Base-by-base conservation (phyloP, 169 alveolate species). In the Plasmodium sp. region DNA sequence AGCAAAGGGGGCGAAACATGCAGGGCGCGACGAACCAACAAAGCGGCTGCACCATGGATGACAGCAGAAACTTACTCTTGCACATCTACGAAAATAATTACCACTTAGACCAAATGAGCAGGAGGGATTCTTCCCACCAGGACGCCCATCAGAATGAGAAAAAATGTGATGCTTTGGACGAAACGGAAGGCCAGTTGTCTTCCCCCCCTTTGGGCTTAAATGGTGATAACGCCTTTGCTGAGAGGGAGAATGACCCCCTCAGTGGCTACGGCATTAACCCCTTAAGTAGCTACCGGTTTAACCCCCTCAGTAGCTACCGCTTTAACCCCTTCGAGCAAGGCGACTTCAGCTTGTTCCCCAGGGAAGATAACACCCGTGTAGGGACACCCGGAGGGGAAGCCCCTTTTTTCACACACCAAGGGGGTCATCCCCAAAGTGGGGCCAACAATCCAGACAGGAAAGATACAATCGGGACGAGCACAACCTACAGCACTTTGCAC, bases 11-110 rank as follows among this genome's bases (percentile, higher is more conserved):
- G 41, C 14, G 43, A n/a, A 16, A 41, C n/a, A 80, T 12, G 1
- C 62, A 16, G 62, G 9, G 62, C 22, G 43, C 12, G 62, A 27
- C 16, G 56, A 82, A 82, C 5, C 9, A 74, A 3, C 6, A 33
- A 54, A 18, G 48, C 27, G 62, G 27, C 22, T 22, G 14, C 14
- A 72, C 22, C 39, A 45, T 33, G 10, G 75, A 86, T 51, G 34
- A 22, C 27, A 86, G 41, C 6, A 75, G 48, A 31, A 86, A 86
- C 71, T 33, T 86, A 34, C 71, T 86, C 45, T n/a, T 86, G 43
- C 67, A 75, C 45, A 86, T 86, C 41, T 34, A 75, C 67, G 73
- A 75, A 77, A 86, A 86, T 45, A 86, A 75, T 36, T 86, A 54
- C 34, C 33, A 86, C 71, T 51, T 86, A 0, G 41, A 41, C 36